phyloP scores from a whole-genome alignment of 495 filamentous ascomycete species.

The Xylaria longipes region DNA sequence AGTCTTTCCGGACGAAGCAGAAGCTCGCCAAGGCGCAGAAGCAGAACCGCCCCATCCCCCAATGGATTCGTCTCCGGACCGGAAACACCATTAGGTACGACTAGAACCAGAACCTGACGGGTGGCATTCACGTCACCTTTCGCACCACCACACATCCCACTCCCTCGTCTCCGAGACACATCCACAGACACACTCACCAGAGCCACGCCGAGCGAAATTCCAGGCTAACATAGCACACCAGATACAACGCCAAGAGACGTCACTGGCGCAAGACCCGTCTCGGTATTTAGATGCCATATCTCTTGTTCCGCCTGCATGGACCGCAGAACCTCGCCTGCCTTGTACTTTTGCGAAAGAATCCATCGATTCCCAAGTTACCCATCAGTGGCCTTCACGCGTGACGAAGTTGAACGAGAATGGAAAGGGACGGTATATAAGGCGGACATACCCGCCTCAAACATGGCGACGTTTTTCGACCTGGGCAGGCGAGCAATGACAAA shows the following conservation, averaged over 20 bases:
- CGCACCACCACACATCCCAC: conserved; percentile 9
- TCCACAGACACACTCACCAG: conserved; percentile 3
- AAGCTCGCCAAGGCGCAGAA: conserved; percentile 99
- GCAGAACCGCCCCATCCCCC: conserved; percentile 98
- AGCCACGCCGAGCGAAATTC: neutral
- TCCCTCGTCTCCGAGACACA: neutral
- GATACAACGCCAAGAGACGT: conserved; percentile 99
- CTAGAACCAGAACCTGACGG: conserved; percentile 7
- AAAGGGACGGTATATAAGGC: neutral
- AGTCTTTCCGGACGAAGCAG: conserved; percentile 99
- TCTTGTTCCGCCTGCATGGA: conserved; percentile 41
- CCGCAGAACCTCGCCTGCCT: conserved; percentile 22
- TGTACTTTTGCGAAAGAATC: conserved; percentile 2
- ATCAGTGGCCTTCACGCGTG: neutral
- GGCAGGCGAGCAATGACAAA: conserved; percentile 23
- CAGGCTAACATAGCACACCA: conserved; percentile 43
- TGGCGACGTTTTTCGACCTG: conserved; percentile 22
- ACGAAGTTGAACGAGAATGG: conserved; percentile 9
- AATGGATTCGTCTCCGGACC: conserved; percentile 98
- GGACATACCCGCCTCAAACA: neutral
- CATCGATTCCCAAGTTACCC: conserved; percentile 33
- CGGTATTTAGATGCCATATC: conserved; percentile 76
- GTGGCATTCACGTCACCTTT: neutral
- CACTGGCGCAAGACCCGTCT: conserved; percentile 99
- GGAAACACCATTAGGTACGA: conserved; percentile 97